A percentile compares a stretch with the other conserved stretches of the same genome.
Conservation (phyloP, 805 yeast species). For the Monosporozyma aerobia region DNA sequence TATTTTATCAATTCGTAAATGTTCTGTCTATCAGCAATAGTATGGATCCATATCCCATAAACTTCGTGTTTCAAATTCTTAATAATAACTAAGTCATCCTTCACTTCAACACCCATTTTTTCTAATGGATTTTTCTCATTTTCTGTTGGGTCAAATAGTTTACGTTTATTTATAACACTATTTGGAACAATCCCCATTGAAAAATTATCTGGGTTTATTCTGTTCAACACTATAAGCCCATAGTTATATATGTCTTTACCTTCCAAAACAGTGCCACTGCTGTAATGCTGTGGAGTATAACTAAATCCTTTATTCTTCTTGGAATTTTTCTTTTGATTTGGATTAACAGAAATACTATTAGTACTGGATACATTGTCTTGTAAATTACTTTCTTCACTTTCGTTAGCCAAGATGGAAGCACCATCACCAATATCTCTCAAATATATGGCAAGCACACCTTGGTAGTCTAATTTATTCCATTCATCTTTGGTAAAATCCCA, state of each 20-base stretch:
- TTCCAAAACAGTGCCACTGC: conserved; percentile 13
- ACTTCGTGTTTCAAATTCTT: conserved; percentile 60
- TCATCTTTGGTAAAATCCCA: conserved; percentile 48
- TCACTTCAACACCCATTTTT: conserved; percentile 56
- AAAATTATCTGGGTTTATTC: conserved; percentile 61
- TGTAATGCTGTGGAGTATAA: conserved; percentile 1
- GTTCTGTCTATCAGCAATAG: conserved; percentile 54
- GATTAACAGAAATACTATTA: not conserved
- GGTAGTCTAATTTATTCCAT: conserved; percentile 63
- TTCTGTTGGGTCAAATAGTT: conserved; percentile 28
- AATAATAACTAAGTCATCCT: conserved; percentile 61
- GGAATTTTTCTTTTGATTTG: not conserved
- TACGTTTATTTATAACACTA: conserved; percentile 36
- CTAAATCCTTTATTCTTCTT: not conserved
- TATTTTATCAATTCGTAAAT: conserved; percentile 39
- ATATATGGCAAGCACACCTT: conserved; percentile 63
- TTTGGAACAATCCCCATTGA: conserved; percentile 60
- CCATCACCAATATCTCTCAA: conserved; percentile 35
- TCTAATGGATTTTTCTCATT: conserved; percentile 27
- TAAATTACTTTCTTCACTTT: conserved; percentile 7
- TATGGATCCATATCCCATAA: conserved; percentile 72
- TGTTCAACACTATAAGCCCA: conserved; percentile 62
- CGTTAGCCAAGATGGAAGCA: conserved; percentile 12
- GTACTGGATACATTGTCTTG: not conserved
- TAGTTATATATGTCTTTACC: conserved; percentile 43